These are phyloP conservation scores for Aspergillus hiratsukae DNA, from an alignment of 2,329 filamentous ascomycete genomes.

Conservation along the genomic window DNA sequence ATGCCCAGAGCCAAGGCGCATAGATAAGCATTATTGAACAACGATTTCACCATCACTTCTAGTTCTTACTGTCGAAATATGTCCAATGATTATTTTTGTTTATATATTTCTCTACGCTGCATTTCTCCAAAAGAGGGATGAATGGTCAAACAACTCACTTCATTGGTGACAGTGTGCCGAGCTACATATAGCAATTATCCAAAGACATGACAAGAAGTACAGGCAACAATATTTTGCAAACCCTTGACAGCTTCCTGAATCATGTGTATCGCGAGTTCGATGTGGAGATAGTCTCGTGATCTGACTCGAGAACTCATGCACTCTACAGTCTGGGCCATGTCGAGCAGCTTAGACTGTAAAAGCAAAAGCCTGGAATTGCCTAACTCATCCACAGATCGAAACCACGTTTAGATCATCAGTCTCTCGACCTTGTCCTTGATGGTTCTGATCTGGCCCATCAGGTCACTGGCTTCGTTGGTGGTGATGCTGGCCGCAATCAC, in stretches of 20 bases:
- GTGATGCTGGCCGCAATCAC: slow-evolving; percentile 88
- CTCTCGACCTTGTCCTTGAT: slow-evolving; percentile 95
- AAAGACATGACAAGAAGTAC: not conserved
- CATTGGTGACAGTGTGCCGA: not conserved
- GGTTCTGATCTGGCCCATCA: slow-evolving; percentile 79
- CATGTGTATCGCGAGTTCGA: not conserved
- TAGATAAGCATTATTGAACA: no score
- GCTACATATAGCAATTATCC: not conserved
- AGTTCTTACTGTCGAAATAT: not conserved
- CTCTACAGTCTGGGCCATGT: not conserved
- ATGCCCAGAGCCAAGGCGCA: not conserved
- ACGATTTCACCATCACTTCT: not conserved
- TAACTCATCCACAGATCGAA: not conserved
- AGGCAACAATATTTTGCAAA: not conserved
- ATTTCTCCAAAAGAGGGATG: not conserved
- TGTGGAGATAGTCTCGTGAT: not conserved
- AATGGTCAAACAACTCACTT: not conserved
- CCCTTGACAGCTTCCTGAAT: not conserved
- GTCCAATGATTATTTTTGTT: not conserved
- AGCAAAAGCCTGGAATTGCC: not conserved
- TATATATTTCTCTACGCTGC: not conserved
- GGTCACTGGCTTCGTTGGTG: slow-evolving; percentile 83
- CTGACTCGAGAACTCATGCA: not conserved
- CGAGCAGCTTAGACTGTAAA: not conserved
- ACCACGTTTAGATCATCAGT: slow-evolving; percentile 70